Evolutionary conservation across 257 asterid species (phyloP), one percentile per base, ranked within the genome.

Genomic region (Voacanga thouarsii): DNA sequence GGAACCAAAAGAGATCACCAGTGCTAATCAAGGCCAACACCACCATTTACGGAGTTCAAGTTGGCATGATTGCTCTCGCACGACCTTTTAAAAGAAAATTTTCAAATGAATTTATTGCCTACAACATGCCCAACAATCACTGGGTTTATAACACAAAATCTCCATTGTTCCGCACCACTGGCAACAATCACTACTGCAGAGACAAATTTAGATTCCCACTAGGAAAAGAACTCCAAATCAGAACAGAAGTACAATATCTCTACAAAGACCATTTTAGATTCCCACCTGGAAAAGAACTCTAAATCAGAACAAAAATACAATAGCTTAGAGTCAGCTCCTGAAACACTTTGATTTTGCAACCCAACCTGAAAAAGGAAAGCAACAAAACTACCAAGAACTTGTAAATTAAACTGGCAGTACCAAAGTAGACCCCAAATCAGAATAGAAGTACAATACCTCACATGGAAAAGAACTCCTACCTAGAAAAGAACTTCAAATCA

Each of bases 381-480:
- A 45, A 49, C 72, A 10, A 66, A 80, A 64, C 49, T 28, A 75
- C 37, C 74, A 57, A 74, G 78, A 75, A 80, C 81, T 78, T 75
- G 79, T 61, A 88, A 82, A 43, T 55, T 81, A 84, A 85, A 88
- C 81, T 82, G 81, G 53, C 33, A 79, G 61, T 77, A 74, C 64
- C 24, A 71, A 30, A 23, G 77, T 37, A 19, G 4, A 65, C 56
- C 81, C 78, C 82, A 72, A 57, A 76, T 87, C 79, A 84, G 72
- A 81, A n/a, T n/a, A n/a, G n/a, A n/a, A n/a, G n/a, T n/a, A n/a
- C n/a, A n/a, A n/a, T n/a, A n/a, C n/a, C n/a, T n/a, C n/a, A n/a
- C n/a, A n/a, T n/a, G n/a, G n/a, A n/a, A n/a, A n/a, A n/a, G n/a
- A n/a, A n/a, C n/a, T n/a, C n/a, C n/a, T n/a, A n/a, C n/a, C n/a